Evolutionary conservation across 345 rosid genomes (phyloP), one percentile per base, ranked within the genome.

Genomic region (Barbarea vulgaris): DNA sequence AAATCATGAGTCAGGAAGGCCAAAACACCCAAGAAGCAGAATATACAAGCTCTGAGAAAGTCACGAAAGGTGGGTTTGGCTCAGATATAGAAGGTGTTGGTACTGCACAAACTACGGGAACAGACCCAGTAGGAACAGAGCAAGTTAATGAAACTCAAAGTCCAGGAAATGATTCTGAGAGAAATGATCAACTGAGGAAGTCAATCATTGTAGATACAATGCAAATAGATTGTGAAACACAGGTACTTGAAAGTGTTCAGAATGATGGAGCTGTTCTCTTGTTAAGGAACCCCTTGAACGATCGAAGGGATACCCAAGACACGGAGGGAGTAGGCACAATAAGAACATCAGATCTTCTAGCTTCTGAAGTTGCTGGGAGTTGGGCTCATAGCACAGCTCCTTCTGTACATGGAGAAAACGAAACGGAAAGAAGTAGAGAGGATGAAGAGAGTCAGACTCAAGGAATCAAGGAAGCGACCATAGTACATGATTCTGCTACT

Each of bases 381-480:
- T 92, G 98, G 99, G 93, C 86, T 78, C 70, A 77, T 78, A 85
- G 97, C 81, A 87, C 97, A 33, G 91, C 86, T 80, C 96, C 97
- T 59, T 95, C 96, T 42, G 87, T 84, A 30, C 86, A 85, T 19
- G 97, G 90, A 60, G 94, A 90, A 48, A 85, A 90, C 69, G 97
- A 82, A 73, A 85, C 86, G 36, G 91, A 82, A 46, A 67, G 77
- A 75, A 77, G 57, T 68, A 79, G 86, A 69, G 84, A 81, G n/a
- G 80, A 78, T 57, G 83, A 82, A 21, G 86, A 76, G 70, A 84
- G 79, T 65, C 82, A 69, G 42, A 77, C 39, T 19, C 81, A 78
- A 33, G 52, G 13, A 51, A 59, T 72, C 68, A 78, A 78, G 59
- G 81, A 72, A 66, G 73, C 70, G 28, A 75, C 67, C 31, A n/a